A percentile compares a stretch with the other conserved stretches of the same genome.
phyloP scores from a whole-genome alignment of 2,329 filamentous ascomycete genomes.

The Exophiala sp. region DNA sequence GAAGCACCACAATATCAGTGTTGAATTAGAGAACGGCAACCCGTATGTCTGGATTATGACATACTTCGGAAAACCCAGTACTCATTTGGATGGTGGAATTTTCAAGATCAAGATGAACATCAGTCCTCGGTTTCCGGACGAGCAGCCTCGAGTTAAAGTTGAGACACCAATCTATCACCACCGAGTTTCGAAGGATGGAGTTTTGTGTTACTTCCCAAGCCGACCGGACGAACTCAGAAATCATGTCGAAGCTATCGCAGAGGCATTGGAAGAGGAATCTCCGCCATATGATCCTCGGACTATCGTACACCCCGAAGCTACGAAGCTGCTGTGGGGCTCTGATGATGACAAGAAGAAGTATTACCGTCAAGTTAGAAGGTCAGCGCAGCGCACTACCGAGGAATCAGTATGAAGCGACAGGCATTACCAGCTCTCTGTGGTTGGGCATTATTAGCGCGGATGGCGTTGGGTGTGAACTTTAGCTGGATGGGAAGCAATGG shows the following conservation, averaged over 20 bases:
- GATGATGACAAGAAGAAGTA: conserved; percentile 78
- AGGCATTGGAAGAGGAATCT: conserved; percentile 78
- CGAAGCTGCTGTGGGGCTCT: conserved; percentile 80
- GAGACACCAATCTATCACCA: conserved; percentile 84
- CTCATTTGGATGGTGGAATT: conserved; percentile 85
- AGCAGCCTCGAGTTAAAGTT: conserved; percentile 79
- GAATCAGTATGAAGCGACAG: not conserved
- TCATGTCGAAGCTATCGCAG: conserved; percentile 80
- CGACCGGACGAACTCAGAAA: conserved; percentile 71
- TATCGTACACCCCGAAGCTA: conserved; percentile 79
- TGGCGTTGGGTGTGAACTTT: not conserved
- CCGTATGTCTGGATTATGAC: conserved; percentile 87
- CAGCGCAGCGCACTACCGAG: conserved; percentile 22
- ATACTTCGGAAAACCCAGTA: conserved; percentile 89
- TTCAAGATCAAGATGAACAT: conserved; percentile 77
- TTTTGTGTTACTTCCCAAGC: conserved; percentile 72
- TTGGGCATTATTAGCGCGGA: not conserved
- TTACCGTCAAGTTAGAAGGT: conserved; percentile 62
- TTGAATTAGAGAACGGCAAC: conserved; percentile 74
- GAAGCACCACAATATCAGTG: conserved; percentile 67
- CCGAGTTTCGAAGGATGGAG: conserved; percentile 73
- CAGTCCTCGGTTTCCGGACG: conserved; percentile 79
- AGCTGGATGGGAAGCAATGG: no score
- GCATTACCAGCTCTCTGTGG: not conserved
- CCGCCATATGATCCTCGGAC: conserved; percentile 88